phyloP scores from a whole-genome alignment of 495 filamentous ascomycete species.

The Penicillium turbatum region DNA sequence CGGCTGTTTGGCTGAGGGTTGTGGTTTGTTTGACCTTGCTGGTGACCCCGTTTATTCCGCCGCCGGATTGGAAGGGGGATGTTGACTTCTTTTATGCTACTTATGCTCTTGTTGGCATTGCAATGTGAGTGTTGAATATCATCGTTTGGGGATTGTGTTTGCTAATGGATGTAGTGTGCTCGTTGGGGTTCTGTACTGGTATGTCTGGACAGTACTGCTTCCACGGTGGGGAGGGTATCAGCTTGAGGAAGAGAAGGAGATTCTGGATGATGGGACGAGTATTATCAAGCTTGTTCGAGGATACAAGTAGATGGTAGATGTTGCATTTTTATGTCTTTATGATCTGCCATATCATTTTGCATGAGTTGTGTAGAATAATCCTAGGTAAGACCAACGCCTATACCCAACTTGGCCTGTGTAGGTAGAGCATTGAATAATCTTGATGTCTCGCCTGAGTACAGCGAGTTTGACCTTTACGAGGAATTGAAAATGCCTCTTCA shows the following conservation, averaged over 20 bases:
- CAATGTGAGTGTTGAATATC: constrained; percentile 52
- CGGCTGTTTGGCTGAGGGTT: constrained; percentile 39
- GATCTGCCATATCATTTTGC: too few relatives aligned
- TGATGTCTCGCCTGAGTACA: neutral
- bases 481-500: too few relatives aligned
- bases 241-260: constrained; percentile 54
- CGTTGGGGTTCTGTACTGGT: constrained; percentile 65
- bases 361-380: too few relatives aligned
- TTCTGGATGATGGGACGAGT: constrained; percentile 56
- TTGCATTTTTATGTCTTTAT: too few relatives aligned
- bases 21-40: constrained; percentile 31
- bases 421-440: too few relatives aligned
- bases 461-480: too few relatives aligned
- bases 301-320: neutral
- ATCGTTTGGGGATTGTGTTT: neutral
- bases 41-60: constrained; percentile 41
- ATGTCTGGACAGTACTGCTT: constrained; percentile 61
- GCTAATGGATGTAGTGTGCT: constrained; percentile 42
- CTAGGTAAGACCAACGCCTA: too few relatives aligned
- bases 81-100: constrained; percentile 64
- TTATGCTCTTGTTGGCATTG: constrained; percentile 67
- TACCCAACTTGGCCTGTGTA: too few relatives aligned
- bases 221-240: constrained; percentile 56
- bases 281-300: constrained; percentile 51
- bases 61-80: constrained; percentile 45